phyloP scores from a whole-genome alignment of 176 grass and related monocot species.

The Sorghum bicolor region Sorghum_bicolor_NCBIv3 NC_012870.2:2691501-2692000 shows the following conservation, averaged over 20 bases:
- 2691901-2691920: background rate
- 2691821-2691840: constrained; percentile 91
- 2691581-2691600: background rate
- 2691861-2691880: constrained; percentile 32
- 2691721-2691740: constrained; percentile 13
- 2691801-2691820: constrained; percentile 99
- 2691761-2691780: constrained; percentile 89
- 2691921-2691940: background rate
- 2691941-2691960: background rate
- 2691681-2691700: background rate
- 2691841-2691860: constrained; percentile 69
- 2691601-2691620: background rate
- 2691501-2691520: background rate
- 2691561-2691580: constrained; percentile 3
- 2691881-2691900: background rate
- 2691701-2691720: constrained; percentile 1
- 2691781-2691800: constrained; percentile 87
- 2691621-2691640: background rate
- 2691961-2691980: background rate
- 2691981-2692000: background rate
- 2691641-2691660: background rate
- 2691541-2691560: constrained; percentile 8
- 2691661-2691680: background rate
- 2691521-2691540: background rate
- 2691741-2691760: constrained; percentile 63